Base-by-base conservation (phyloP, 1,284 basidiomycete species). In the Ustilago shanxiensis region DNA sequence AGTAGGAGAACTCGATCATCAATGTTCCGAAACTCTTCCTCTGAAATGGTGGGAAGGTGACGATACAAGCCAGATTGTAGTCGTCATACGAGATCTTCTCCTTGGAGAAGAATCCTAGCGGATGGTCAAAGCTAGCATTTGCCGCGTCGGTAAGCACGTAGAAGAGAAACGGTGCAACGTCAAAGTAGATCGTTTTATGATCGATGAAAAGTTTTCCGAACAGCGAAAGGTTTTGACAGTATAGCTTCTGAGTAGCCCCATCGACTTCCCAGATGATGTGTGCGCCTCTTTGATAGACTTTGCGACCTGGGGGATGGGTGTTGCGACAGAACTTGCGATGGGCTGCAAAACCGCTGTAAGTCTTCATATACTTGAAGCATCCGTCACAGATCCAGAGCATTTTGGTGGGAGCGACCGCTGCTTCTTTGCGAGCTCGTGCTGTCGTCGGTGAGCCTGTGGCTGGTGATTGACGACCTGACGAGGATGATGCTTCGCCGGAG, bases 201-300 rank as follows among this genome's bases (percentile, higher is more conserved):
- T 98, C 96, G 83, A 99, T 98, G 87, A 99, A 99, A n/a, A 98
- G 89, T 86, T 99, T 99, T 47, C 95, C 96, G 82, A 98, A 98
- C 3, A 99, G 89, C 33, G 94, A 93, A 29, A 99, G 88, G 83
- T 96, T 96, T 86, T 98, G 96, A 85, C 94, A 97, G 84, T 96
- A 99, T 11, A 98, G 89, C 94, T 96, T 83, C 5, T 66, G 90
- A 65, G 89, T 88, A 1, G 92, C 91, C 3, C 95, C 96, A 84
- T 99, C 95, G 1, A 99, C 92, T 87, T 98, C 95, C 93, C 94
- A 98, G 55, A 99, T 96, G 9, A 90, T 92, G 86, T 94, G 93
- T 10, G 92, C 93, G 0, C 93, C 95, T 33, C 93, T 89, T 81
- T 95, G 92, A 85, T 98, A 99, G 10, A 98, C 94, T 84, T 93